Conservation (phyloP, 2,329 filamentous ascomycete species). For the Pseudopyrenochaeta lycopersici region DNA sequence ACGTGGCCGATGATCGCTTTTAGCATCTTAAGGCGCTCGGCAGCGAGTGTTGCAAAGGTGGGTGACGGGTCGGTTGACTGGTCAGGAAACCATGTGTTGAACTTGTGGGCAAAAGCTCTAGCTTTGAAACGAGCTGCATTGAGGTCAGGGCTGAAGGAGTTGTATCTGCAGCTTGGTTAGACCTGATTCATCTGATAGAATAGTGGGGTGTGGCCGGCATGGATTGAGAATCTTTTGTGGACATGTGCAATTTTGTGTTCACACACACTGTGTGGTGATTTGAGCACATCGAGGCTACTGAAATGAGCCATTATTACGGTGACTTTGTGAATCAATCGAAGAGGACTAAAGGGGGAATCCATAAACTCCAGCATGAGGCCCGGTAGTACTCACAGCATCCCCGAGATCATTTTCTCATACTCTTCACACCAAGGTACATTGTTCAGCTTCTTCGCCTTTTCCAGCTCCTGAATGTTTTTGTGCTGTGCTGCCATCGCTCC, state of each 20-base stretch:
- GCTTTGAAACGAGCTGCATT: conserved; percentile 62
- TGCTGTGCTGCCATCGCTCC: conserved; percentile 50
- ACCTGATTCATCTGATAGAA: not conserved
- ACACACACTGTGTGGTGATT: no score
- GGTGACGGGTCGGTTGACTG: conserved; percentile 17
- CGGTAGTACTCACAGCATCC: conserved; percentile 61
- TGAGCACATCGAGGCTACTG: not conserved
- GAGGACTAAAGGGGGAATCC: no score
- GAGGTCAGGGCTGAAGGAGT: conserved; percentile 60
- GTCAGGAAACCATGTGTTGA: conserved; percentile 60
- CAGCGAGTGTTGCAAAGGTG: conserved; percentile 37
- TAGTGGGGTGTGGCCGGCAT: no score
- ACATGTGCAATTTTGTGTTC: no score
- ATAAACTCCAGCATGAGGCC: not conserved
- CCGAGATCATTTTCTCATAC: conserved; percentile 72
- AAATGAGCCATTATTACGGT: no score
- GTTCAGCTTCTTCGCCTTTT: conserved; percentile 57
- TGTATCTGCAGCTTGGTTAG: conserved; percentile 54
- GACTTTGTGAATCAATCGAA: no score
- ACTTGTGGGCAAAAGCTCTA: conserved; percentile 65
- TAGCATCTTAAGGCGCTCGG: conserved; percentile 34
- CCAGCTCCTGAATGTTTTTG: conserved; percentile 56
- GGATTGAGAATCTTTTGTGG: no score
- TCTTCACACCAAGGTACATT: conserved; percentile 67
- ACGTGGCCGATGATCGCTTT: conserved; percentile 43